Evolutionary conservation across 1,284 basidiomycete species (phyloP), one percentile per base, ranked within the genome.

Genomic region (Butyriboletus regius): DNA sequence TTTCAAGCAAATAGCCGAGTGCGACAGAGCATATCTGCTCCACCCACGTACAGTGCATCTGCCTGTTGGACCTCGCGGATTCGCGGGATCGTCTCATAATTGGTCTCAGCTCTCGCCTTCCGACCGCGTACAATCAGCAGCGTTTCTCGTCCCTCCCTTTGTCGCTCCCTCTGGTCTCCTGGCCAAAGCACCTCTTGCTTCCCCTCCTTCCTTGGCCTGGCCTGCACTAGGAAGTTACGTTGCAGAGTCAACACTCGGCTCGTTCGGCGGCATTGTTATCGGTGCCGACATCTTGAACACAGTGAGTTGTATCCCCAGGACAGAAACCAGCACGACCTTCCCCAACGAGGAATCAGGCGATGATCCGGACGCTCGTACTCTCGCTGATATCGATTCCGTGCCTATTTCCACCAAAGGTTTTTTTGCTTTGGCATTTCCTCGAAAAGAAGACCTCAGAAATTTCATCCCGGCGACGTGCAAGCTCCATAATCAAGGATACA

Each of bases 81-180:
- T 73, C 18, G 40, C 59, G 4, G 57, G 60, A 22, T 54, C 63
- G 12, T 38, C 56, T 15, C 54, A 49, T 34, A 64, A 62, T 40
- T 54, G 51, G 28, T 57, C 66, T 35, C 74, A 67, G 43, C 52
- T 71, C 29, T 43, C 54, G 17, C 58, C 68, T 8, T 66, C 63
- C 6, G 47, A 57, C 12, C 44, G 43, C 4, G 53, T 64, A 35
- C 70, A 69, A 33, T 58, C 71, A 18, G 78, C 73, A 6, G 64
- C 67, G 2, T 80, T 76, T 61, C 67, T 83, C 5, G 57, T 76
- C 5, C 82, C 83, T 8, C 83, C 83, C 1, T 78, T 83, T 54
- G 66, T 81, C 5, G 58, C 68, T 2, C 56, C 59, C 0, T 46
- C 58, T 2, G 26, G 63, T 18, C 55, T 75, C 37, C 61, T 75